Conservation (phyloP, 805 yeast genomes). For the Schizosaccharomyces pombe region DNA sequence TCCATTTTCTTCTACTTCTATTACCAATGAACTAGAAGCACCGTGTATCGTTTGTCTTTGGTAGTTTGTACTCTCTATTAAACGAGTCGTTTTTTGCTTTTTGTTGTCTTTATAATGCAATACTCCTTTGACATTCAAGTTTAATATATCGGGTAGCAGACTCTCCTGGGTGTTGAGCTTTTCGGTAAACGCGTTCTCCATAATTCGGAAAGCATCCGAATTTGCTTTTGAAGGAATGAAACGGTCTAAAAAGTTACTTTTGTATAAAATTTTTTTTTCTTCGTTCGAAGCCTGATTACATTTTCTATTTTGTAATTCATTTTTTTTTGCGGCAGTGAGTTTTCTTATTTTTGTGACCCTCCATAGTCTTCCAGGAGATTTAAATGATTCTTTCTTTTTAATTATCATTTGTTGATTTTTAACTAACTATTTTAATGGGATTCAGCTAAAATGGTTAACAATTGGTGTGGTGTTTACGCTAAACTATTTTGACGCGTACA, state of each 20-base stretch:
- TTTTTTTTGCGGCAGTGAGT: neutral
- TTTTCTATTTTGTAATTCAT: neutral
- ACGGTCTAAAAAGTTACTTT: neutral
- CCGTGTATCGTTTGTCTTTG: too few relatives aligned
- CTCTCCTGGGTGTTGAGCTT: neutral
- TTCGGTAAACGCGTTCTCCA: neutral
- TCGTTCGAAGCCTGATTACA: neutral
- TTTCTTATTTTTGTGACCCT: neutral
- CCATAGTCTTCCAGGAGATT: slow-evolving; percentile 1
- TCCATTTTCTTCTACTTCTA: too few relatives aligned
- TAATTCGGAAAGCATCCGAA: neutral
- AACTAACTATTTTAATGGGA: too few relatives aligned
- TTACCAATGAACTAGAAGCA: too few relatives aligned
- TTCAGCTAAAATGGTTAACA: too few relatives aligned
- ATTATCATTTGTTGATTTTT: neutral
- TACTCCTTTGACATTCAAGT: neutral
- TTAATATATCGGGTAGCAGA: neutral
- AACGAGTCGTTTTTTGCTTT: neutral
- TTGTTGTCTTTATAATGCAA: neutral
- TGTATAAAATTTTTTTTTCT: neutral
- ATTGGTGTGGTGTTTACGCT: too few relatives aligned
- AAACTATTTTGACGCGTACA: too few relatives aligned
- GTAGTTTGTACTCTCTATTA: too few relatives aligned
- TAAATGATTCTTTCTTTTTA: neutral
- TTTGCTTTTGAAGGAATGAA: neutral